These are phyloP conservation scores for Cyberlindnera nakhonratchasimensis DNA, from an alignment of 805 yeast genomes.

Conservation along the genomic window DNA sequence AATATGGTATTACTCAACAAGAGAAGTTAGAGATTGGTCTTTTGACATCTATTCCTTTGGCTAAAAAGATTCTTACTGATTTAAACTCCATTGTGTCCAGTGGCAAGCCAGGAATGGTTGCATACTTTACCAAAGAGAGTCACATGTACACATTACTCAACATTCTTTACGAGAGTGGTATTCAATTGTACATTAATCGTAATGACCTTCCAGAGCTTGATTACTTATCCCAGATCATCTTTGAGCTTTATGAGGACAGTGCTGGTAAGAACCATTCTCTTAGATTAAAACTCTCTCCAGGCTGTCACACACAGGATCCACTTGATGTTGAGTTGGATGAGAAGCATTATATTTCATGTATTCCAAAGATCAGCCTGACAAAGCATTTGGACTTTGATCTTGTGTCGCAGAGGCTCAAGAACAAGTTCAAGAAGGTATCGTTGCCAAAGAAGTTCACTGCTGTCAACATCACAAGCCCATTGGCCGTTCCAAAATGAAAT, in stretches of 20 bases:
- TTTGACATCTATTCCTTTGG: constrained; percentile 88
- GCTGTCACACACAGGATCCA: constrained; percentile 98
- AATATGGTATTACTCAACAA: constrained; percentile 92
- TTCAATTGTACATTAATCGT: constrained; percentile 93
- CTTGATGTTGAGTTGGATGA: constrained; percentile 94
- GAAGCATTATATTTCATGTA: constrained; percentile 94
- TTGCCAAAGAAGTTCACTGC: constrained; percentile 91
- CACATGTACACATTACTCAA: constrained; percentile 93
- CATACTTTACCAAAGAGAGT: constrained; percentile 94
- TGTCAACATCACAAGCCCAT: constrained; percentile 76
- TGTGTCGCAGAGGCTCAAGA: constrained; percentile 74
- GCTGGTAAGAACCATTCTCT: constrained; percentile 82
- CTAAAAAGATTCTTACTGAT: constrained; percentile 80
- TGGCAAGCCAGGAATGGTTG: constrained; percentile 78
- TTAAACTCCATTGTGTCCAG: constrained; percentile 73
- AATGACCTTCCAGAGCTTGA: constrained; percentile 96
- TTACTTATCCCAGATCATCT: constrained; percentile 88
- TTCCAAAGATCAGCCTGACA: constrained; percentile 85
- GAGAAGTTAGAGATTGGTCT: constrained; percentile 96
- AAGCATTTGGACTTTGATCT: constrained; percentile 91
- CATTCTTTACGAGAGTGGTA: constrained; percentile 83
- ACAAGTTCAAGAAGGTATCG: constrained; percentile 80
- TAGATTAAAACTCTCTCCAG: constrained; percentile 90
- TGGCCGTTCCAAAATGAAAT: constrained; percentile 21
- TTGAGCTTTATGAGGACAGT: constrained; percentile 87